Base-by-base conservation (phyloP, 257 asterid genomes). In the Penstemon newberryi region DNA sequence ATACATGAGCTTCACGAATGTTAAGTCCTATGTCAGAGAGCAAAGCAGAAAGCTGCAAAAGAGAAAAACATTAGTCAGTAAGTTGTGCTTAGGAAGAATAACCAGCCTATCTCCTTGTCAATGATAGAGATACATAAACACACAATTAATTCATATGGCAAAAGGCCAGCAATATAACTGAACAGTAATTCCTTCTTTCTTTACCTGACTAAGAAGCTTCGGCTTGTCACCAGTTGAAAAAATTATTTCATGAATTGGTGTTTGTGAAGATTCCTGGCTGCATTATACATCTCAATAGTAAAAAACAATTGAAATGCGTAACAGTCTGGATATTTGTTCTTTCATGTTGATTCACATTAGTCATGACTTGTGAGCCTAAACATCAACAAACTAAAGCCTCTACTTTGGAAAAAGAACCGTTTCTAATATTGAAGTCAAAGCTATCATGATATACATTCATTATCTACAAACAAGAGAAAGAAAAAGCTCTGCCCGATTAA, bases 1-100 rank as follows among this genome's bases (percentile, higher is more conserved):
- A 92, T 58, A 92, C 94, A 85, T 92, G 98, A 82, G 98, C 98
- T 82, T 90, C 98, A 62, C 97, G 98, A 75, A 92, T 92, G 75
- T 92, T 90, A 53, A 90, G 95, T 73, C 97, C 98, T 39, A 87
- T 82, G 75, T 90, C 96, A 66, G 98, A 93, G 63, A 93, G 96
- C 89, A 93, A 79, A 64, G 95, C 95, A 71, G 98, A 93, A 70
- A 93, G 95, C 98, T 93, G 88, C 82, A 78, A 71, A 65, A 60
- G 60, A 74, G 61, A 58, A 63, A 47, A 44, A 52, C 13, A 70
- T 13, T 7, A 50, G 42, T 39, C 47, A 56, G 46, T 57, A 46
- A 60, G 15, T 54, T 60, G 39, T 46, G 5, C 6, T 38, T 36
- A 18, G n/a, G 54, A 57, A 46, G 12, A 46, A 46, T 46, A 3